phyloP scores from a whole-genome alignment of 257 asterid species.

The Buddleja alternifolia region DNA sequence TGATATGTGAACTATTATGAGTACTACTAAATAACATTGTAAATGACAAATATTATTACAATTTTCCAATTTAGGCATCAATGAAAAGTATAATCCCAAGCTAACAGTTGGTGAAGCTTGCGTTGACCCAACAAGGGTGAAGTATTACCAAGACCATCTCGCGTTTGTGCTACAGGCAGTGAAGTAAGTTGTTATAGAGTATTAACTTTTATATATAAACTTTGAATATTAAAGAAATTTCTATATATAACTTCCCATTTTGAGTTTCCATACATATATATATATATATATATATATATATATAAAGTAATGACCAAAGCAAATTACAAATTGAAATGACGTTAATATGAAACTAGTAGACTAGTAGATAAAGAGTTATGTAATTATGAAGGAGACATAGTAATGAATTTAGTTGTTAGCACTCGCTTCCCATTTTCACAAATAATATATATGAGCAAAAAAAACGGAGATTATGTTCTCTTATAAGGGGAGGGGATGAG shows the following conservation, averaged over 20 bases:
- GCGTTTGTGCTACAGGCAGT: not conserved
- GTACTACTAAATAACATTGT: not conserved
- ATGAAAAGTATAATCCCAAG: not conserved
- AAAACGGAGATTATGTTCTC: no score
- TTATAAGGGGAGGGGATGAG: no score
- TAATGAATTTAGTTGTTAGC: no score
- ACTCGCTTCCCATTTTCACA: no score
- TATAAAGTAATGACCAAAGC: no score
- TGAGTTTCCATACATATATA: no score
- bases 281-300: no score
- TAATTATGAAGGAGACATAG: no score
- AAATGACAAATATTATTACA: not conserved
- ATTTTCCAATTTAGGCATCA: not conserved
- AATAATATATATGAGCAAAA: no score
- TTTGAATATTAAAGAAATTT: not conserved
- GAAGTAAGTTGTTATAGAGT: not conserved
- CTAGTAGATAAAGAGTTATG: no score
- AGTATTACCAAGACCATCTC: constrained; percentile 16
- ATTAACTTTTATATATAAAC: not conserved
- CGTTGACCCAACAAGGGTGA: not conserved
- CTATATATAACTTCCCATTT: not conserved
- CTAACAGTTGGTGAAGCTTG: not conserved
- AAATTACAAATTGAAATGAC: no score
- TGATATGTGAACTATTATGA: not conserved
- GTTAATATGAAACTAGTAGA: no score